A percentile compares a stretch with the other conserved stretches of the same genome.
phyloP scores from a whole-genome alignment of 768 basidiomycete genomes.

The Vararia minispora region DNA sequence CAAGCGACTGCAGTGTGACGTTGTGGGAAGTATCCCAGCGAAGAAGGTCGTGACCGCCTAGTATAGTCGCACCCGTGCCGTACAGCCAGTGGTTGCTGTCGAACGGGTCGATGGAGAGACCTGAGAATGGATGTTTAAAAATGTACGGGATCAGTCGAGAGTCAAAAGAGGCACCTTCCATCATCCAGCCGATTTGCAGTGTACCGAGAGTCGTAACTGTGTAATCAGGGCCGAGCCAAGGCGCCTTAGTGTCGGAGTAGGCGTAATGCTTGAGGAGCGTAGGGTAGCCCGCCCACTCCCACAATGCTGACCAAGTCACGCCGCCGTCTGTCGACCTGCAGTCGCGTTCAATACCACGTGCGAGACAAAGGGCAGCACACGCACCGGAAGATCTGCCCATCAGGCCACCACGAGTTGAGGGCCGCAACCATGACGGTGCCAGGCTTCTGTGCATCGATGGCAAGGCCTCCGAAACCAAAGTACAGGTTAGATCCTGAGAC shows the following conservation, averaged over 20 bases:
- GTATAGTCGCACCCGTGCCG: constrained; percentile 57
- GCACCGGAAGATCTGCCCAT: constrained; percentile 59
- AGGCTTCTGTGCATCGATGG: constrained; percentile 48
- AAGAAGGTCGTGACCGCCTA: constrained; percentile 44
- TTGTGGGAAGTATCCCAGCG: constrained; percentile 53
- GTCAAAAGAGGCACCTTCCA: constrained; percentile 57
- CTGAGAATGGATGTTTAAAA: too few species aligned
- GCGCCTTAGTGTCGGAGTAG: constrained; percentile 43
- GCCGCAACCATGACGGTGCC: constrained; percentile 62
- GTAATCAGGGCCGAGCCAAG: constrained; percentile 45
- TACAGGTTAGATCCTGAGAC: constrained; percentile 42
- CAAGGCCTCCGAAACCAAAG: constrained; percentile 53
- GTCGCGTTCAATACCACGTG: too few species aligned
- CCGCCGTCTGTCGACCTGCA: constrained; percentile 48
- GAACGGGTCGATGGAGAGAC: constrained; percentile 55
- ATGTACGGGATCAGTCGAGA: too few species aligned
- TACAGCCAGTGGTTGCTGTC: constrained; percentile 62
- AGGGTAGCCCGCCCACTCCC: constrained; percentile 42
- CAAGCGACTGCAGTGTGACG: constrained; percentile 46
- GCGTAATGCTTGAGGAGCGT: constrained; percentile 36
- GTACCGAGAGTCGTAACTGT: constrained; percentile 32
- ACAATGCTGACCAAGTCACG: constrained; percentile 45
- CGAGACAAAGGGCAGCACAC: too few species aligned
- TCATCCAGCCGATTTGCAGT: constrained; percentile 60
- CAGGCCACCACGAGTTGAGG: constrained; percentile 37